Evolutionary conservation across 805 yeast species (phyloP).

Genomic region (Spathaspora girioi): DNA sequence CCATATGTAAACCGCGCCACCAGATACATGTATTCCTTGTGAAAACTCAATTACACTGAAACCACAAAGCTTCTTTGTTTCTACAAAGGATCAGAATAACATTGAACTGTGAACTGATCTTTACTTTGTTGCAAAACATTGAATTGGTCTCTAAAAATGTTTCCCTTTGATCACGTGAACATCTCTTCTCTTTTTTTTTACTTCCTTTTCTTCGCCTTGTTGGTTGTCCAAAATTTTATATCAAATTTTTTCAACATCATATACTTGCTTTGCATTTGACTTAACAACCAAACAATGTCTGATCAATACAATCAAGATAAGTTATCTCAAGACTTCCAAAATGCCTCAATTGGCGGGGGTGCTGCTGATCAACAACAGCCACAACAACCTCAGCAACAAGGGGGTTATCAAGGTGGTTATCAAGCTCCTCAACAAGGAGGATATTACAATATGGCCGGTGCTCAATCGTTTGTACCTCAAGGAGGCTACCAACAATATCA

Average conservation of each 20-base stretch:
- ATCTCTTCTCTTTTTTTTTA: not conserved
- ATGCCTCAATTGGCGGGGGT: constrained; percentile 32
- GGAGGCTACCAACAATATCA: constrained; percentile 9
- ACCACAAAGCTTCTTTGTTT: too few relatives aligned
- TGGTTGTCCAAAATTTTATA: not conserved
- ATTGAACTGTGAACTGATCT: too few relatives aligned
- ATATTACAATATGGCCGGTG: constrained; percentile 50
- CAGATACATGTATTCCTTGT: too few relatives aligned
- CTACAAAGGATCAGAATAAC: too few relatives aligned
- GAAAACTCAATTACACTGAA: too few relatives aligned
- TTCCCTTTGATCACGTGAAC: not conserved
- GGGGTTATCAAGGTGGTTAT: constrained; percentile 28
- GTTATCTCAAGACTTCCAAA: constrained; percentile 42
- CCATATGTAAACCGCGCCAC: too few relatives aligned
- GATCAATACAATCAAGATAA: constrained; percentile 40
- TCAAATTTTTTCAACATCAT: not conserved
- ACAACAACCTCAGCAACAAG: constrained; percentile 1
- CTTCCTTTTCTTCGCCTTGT: not conserved
- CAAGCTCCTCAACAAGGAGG: constrained; percentile 36
- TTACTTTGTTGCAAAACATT: too few relatives aligned
- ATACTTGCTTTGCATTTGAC: not conserved
- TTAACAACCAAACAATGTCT: constrained; percentile 14
- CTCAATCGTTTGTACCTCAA: constrained; percentile 49
- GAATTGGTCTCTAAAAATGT: not conserved
- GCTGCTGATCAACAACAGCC: constrained; percentile 17